Percentiles rank a stretch among this genome's conserved stretches.
phyloP scores from a whole-genome alignment of 2,329 filamentous ascomycete genomes.

The Pseudogymnoascus sp. region DNA sequence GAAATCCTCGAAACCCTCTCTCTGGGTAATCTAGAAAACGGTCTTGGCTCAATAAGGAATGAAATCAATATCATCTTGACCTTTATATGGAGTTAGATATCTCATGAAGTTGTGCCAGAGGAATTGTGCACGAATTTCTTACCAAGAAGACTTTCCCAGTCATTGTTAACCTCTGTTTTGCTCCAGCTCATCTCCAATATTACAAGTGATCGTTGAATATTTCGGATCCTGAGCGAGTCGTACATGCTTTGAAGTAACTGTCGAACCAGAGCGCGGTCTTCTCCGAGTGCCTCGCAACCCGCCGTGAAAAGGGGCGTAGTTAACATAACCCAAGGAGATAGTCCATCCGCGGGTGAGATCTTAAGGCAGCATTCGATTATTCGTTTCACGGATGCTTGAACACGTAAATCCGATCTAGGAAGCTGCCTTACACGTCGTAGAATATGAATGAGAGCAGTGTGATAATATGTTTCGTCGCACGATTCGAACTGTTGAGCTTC shows the following conservation, averaged over 20 bases:
- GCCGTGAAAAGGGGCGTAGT: conserved; percentile 36
- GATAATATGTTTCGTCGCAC: conserved; percentile 35
- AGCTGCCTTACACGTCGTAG: conserved; percentile 29
- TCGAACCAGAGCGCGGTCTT: conserved; percentile 29
- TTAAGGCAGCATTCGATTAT: conserved; percentile 32
- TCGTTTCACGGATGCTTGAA: conserved; percentile 19
- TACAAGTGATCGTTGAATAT: conserved; percentile 33
- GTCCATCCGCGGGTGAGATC: conserved; percentile 30
- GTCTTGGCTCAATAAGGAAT: conserved; percentile 13
- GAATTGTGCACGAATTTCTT: conserved; percentile 6
- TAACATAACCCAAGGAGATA: conserved; percentile 34
- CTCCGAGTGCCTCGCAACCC: conserved; percentile 32
- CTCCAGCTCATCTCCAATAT: conserved; percentile 31
- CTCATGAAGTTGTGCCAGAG: background rate
- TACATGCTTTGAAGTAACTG: conserved; percentile 28
- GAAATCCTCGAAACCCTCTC: background rate
- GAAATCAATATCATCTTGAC: conserved; percentile 12
- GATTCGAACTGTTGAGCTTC: conserved; percentile 28
- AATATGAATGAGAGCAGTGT: conserved; percentile 35
- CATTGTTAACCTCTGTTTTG: conserved; percentile 26
- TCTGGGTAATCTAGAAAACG: background rate
- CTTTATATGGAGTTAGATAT: conserved; percentile 8
- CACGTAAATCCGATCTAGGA: conserved; percentile 11
- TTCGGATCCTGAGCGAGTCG: conserved; percentile 33
- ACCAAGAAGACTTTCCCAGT: conserved; percentile 33